Evolutionary conservation across 148 eudicot genomes (phyloP).

Genomic region (Dysphania ambrosioides): DNA sequence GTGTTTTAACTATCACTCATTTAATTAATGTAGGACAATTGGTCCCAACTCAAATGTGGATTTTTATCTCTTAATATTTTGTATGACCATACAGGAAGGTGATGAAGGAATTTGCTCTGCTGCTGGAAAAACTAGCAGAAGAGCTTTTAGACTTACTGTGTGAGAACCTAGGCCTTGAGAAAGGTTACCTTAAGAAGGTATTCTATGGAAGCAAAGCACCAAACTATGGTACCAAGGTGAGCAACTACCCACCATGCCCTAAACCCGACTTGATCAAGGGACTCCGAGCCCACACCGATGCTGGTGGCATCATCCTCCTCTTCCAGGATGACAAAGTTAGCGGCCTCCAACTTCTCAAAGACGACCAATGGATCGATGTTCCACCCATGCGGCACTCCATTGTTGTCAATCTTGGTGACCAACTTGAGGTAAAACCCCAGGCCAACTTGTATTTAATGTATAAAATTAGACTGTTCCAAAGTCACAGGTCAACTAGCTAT

Average conservation of each 20-base stretch:
- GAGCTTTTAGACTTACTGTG: conserved; percentile 64
- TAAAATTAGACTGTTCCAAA: too few relatives aligned
- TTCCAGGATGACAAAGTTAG: conserved; percentile 74
- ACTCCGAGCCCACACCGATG: conserved; percentile 78
- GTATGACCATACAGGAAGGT: conserved; percentile 33
- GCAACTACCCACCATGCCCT: conserved; percentile 81
- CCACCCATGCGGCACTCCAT: conserved; percentile 84
- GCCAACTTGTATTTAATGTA: not conserved
- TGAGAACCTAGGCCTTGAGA: conserved; percentile 74
- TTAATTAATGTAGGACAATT: too few relatives aligned
- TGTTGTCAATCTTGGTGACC: conserved; percentile 75
- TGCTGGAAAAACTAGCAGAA: conserved; percentile 67
- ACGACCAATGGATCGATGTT: conserved; percentile 61
- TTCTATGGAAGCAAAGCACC: conserved; percentile 62
- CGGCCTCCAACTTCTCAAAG: conserved; percentile 75
- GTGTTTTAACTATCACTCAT: too few relatives aligned
- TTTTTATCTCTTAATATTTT: too few relatives aligned
- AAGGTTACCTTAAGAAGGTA: conserved; percentile 65
- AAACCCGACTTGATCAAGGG: conserved; percentile 72
- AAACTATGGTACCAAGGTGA: conserved; percentile 69
- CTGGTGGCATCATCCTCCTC: conserved; percentile 76
- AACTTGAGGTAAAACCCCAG: conserved; percentile 62
- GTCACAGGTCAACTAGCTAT: too few relatives aligned
- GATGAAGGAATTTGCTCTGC: conserved; percentile 63
- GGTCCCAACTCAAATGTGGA: too few relatives aligned